phyloP scores from a whole-genome alignment of 192 early-diverging fungal species.

The Umbelopsis sp. region DNA sequence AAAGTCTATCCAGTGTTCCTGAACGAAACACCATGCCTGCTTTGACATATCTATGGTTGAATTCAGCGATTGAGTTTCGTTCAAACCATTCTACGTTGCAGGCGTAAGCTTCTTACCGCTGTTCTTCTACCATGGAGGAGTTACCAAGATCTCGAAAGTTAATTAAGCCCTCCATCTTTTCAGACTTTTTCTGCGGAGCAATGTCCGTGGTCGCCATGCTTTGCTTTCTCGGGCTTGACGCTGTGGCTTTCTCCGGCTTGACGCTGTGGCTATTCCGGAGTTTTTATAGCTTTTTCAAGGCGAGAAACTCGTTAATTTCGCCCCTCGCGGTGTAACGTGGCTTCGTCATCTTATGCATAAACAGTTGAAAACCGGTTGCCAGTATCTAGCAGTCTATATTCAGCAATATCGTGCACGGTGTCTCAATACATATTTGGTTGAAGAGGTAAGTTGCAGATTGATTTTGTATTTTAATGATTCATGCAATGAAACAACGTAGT shows the following conservation, averaged over 20 bases:
- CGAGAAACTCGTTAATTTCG: background rate
- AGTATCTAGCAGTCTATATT: background rate
- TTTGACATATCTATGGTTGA: background rate
- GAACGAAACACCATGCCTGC: slow-evolving; percentile 18
- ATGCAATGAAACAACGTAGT: background rate
- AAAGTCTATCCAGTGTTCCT: slow-evolving; percentile 7
- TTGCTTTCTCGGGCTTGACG: background rate
- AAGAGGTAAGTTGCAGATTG: background rate
- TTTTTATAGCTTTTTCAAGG: background rate
- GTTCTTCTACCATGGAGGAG: background rate
- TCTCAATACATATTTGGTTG: background rate
- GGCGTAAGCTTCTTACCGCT: background rate
- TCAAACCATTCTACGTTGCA: too few relatives aligned
- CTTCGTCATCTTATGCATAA: background rate
- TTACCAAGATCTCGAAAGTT: slow-evolving; percentile 32
- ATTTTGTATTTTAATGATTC: too few relatives aligned
- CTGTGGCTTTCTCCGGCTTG: background rate
- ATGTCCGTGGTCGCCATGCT: background rate
- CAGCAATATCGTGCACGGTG: background rate
- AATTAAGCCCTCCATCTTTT: slow-evolving; percentile 13
- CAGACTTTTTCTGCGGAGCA: background rate
- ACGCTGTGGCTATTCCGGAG: too few relatives aligned
- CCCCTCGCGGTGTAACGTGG: background rate
- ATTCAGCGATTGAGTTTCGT: background rate
- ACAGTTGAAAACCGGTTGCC: too few relatives aligned